A percentile compares a stretch with the other conserved stretches of the same genome.
These are phyloP conservation scores for Plasmopara muralis DNA, from an alignment of 352 stramenopile genomes.

Conservation along the genomic window DNA sequence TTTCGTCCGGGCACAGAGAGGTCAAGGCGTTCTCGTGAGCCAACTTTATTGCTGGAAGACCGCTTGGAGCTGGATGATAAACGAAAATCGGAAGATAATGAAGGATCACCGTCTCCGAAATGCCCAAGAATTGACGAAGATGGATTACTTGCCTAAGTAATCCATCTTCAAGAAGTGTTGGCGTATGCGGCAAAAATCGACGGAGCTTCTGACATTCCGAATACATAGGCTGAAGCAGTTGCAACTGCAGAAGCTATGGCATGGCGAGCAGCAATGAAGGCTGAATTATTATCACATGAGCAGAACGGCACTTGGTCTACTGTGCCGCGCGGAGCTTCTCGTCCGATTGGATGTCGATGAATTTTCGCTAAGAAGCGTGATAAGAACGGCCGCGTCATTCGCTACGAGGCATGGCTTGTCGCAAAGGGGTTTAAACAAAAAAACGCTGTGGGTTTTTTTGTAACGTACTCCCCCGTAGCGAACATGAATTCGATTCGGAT, in stretches of 20 bases:
- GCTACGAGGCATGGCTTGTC: background rate
- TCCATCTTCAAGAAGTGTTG: no score
- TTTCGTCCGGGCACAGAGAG: background rate
- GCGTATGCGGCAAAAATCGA: constrained; percentile 1
- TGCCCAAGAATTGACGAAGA: background rate
- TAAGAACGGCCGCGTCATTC: background rate
- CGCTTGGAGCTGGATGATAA: background rate
- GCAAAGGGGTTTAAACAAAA: background rate
- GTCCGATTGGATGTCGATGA: background rate
- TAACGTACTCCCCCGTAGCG: constrained; percentile 13
- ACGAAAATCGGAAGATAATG: background rate
- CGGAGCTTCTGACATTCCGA: background rate
- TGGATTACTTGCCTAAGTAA: background rate
- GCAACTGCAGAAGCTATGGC: background rate
- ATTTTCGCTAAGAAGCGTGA: background rate
- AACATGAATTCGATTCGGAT: constrained; percentile 30
- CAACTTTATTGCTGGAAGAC: constrained; percentile 2
- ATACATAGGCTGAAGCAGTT: constrained; percentile 6
- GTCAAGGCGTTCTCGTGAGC: background rate
- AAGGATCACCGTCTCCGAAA: background rate
- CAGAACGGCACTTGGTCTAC: background rate
- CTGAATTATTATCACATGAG: background rate
- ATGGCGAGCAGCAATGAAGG: background rate
- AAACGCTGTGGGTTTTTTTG: background rate
- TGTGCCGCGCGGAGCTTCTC: background rate